Base-by-base conservation (phyloP, 352 stramenopile genomes). In the Phytophthora hybrid region DNA sequence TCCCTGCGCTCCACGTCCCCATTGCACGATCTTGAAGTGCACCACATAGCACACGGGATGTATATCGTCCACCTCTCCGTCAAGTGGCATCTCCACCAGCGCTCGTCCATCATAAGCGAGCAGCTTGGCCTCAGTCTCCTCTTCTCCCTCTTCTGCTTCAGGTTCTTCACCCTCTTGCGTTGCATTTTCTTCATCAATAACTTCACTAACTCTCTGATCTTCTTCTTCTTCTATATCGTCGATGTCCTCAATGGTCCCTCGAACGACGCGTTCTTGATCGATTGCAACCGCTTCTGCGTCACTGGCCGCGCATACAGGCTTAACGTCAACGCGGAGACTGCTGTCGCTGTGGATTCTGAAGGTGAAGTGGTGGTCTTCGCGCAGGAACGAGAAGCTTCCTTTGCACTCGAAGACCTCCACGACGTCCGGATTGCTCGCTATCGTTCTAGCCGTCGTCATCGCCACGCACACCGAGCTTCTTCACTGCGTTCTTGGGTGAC, bases 21-120 rank as follows among this genome's bases (percentile, higher is more conserved):
- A 88, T 37, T 74, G 77, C 37, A 88, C 75, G 18, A 88, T 62
- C 46, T 86, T 86, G 55, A 86, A 88, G 29, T 84, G 74, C 23
- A 83, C 66, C n/a, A 82, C 73, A 55, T 80, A 85, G 58, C 69
- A 78, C 31, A 58, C 19, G 2, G 57, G 46, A n/a, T 61, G 41
- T 29, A 32, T 19, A 21, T 26, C 23, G 6, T 65, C 44, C 32
- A 44, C 55, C 23, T 56, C 53, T 32, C 56, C 32, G 59, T 73
- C 47, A 1, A 60, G n/a, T 2, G 68, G 59, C 18, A 70, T 61
- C 8, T 77, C 78, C 31, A 74, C 52, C 32, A 84, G 63, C 26
- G 78, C 78, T 53, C 75, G 66, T 29, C 78, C 78, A 52, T 80
- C 78, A 3, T 77, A 84, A 0, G 62, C 68, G 2, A 78, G 32